Base-by-base conservation (phyloP, 2,329 filamentous ascomycete genomes). In the Fragosphaeria purpurea region DNA sequence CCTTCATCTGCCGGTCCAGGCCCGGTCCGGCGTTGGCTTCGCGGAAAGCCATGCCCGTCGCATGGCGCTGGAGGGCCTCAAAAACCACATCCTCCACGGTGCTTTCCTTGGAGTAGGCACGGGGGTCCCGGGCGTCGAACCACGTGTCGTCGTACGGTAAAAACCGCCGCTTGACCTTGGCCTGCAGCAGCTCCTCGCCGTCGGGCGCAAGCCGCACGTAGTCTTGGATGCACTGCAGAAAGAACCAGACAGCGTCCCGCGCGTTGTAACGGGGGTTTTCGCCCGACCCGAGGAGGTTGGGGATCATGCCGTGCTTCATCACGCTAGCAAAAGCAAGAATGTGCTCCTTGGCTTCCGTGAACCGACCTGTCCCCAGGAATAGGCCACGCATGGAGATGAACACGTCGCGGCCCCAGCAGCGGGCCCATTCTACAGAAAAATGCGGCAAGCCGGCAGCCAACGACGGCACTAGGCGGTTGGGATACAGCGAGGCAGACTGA, bases 301-400 rank as follows among this genome's bases (percentile, higher is more conserved):
- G 93, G 51, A 98, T 90, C 89, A 97, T 95, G 47, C 93, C 93
- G 60, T 98, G 93, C 73, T 98, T 98, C 58, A 98, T 71, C 9
- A 98, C 90, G 63, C 89, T 95, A 3, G 87, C 90, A 68, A 98
- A 98, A 7, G 90, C 91, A 53, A 88, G 73, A 52, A 98, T 95
- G 62, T 98, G 94, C 65, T 97, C 89, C 62, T 82, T 90, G 7
- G 93, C 93, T 63, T 96, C 90, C 3, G 77, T 80, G 60, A 86
- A 95, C 7, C 93, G 83, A 2, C 89, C 88, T 9, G 91, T 97
- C 41, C 87, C 89, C 38, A 98, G 79, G 58, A 87, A 88, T n/a
- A 98, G 74, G 42, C 93, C 93, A 47, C 93, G 85, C 41, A 95
- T 79, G 11, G 93, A 93, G 56, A 98, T 98, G 66, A 96, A 97